These are phyloP conservation scores for Cercospora brassicicola DNA, from an alignment of 2,329 filamentous ascomycete genomes.

Conservation along the genomic window DNA sequence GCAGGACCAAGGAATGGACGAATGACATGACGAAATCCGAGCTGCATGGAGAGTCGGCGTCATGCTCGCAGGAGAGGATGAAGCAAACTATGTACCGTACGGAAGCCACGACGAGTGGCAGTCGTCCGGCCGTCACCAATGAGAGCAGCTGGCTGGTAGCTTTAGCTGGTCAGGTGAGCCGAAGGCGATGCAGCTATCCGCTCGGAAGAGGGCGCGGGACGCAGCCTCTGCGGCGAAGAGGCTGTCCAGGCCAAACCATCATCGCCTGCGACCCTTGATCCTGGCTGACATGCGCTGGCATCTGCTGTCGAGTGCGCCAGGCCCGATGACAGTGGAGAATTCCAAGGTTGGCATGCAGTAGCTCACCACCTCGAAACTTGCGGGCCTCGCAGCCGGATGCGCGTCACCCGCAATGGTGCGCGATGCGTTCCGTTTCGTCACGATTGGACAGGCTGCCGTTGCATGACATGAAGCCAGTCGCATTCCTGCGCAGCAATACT, in stretches of 20 bases:
- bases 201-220: constrained; percentile 9
- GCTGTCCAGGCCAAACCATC: not conserved
- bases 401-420: not conserved
- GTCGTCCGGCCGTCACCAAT: constrained; percentile 17
- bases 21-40: constrained; percentile 13
- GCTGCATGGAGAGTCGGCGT: constrained; percentile 15
- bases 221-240: constrained; percentile 5
- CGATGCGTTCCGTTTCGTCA: not conserved
- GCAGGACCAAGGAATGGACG: constrained; percentile 3
- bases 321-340: not conserved
- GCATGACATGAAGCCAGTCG: not conserved
- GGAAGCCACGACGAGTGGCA: constrained; percentile 17
- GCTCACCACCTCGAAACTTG: not conserved
- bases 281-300: constrained; percentile 14
- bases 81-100: constrained; percentile 10
- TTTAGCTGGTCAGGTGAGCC: constrained; percentile 14
- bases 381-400: not conserved
- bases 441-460: not conserved
- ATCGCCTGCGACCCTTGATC: constrained; percentile 5
- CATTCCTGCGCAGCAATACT: not conserved
- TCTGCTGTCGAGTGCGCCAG: not conserved
- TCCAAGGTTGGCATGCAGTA: constrained; percentile 8
- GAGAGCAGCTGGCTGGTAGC: not conserved
- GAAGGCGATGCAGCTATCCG: constrained; percentile 13
- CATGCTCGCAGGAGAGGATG: constrained; percentile 13